Evolutionary conservation across 2,329 filamentous ascomycete genomes (phyloP).

Genomic region (Claviceps digitariae): DNA sequence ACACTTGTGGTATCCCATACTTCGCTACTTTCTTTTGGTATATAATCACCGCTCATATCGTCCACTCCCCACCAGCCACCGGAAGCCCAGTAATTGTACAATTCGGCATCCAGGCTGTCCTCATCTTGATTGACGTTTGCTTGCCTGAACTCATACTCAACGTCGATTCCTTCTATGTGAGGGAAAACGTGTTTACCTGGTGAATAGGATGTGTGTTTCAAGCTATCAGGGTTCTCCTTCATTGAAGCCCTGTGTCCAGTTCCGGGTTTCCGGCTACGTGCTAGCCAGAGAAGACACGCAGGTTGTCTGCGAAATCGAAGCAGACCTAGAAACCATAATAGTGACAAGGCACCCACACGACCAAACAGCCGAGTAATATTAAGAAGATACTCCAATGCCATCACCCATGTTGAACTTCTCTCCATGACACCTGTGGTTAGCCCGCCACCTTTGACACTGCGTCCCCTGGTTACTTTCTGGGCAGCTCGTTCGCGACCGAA

Average conservation of each 20-base stretch:
- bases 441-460: slow-evolving; percentile 30
- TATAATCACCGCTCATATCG: slow-evolving; percentile 70
- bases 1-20: slow-evolving; percentile 70
- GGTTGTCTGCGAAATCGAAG: slow-evolving; percentile 26
- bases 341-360: slow-evolving; percentile 18
- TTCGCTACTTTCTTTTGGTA: slow-evolving; percentile 37
- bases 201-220: neutral
- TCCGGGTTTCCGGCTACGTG: slow-evolving; percentile 12
- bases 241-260: neutral
- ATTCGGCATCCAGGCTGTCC: slow-evolving; percentile 52
- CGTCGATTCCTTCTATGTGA: slow-evolving; percentile 54
- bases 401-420: slow-evolving; percentile 63
- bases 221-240: neutral
- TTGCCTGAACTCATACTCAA: slow-evolving; percentile 65
- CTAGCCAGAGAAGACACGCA: slow-evolving; percentile 43
- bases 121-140: slow-evolving; percentile 38
- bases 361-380: slow-evolving; percentile 45
- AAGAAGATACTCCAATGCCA: slow-evolving; percentile 61
- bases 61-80: slow-evolving; percentile 76
- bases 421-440: slow-evolving; percentile 70
- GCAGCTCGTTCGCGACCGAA: slow-evolving; percentile 60
- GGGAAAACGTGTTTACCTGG: slow-evolving; percentile 41
- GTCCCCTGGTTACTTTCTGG: slow-evolving; percentile 38
- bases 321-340: slow-evolving; percentile 43
- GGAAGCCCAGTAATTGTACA: slow-evolving; percentile 75